Evolutionary conservation across 2,329 filamentous ascomycete species (phyloP).

Genomic region (Ascochyta viciae-villosae): DNA sequence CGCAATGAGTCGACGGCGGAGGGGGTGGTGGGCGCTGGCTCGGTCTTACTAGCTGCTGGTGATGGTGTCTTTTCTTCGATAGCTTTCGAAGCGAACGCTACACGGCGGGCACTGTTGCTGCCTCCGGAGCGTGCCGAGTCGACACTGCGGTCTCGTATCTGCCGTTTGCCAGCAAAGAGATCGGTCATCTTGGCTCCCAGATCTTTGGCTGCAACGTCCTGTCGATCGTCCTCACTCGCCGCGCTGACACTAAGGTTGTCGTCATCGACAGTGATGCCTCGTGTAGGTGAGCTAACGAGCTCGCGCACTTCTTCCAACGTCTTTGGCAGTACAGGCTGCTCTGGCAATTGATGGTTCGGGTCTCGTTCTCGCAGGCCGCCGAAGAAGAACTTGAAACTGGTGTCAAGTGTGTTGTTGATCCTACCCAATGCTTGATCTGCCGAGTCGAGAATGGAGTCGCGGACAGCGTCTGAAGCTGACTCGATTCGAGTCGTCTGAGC

Average conservation of each 20-base stretch:
- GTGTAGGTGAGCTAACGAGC: constrained; percentile 77
- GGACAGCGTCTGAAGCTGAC: constrained; percentile 81
- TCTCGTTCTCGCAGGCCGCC: constrained; percentile 80
- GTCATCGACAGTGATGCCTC: constrained; percentile 52
- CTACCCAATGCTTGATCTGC: constrained; percentile 93
- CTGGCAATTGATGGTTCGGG: constrained; percentile 39
- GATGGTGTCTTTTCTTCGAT: constrained; percentile 35
- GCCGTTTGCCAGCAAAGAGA: constrained; percentile 72
- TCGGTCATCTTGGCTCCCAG: constrained; percentile 69
- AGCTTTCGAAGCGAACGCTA: constrained; percentile 53
- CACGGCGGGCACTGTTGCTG: constrained; percentile 67
- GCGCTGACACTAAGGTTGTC: constrained; percentile 60
- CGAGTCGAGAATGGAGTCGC: constrained; percentile 70
- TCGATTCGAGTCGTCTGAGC: constrained; percentile 82
- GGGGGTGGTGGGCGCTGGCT: constrained; percentile 47
- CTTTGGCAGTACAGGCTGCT: constrained; percentile 70
- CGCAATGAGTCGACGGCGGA: constrained; percentile 82
- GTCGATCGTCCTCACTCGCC: constrained; percentile 56
- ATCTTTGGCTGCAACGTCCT: constrained; percentile 36
- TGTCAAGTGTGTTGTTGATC: constrained; percentile 87
- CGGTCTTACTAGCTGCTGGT: constrained; percentile 33
- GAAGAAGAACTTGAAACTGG: constrained; percentile 92
- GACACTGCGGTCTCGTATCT: constrained; percentile 73
- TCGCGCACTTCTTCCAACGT: constrained; percentile 93
- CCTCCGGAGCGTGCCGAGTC: constrained; percentile 74